Evolutionary conservation across 192 early-diverging fungal genomes (phyloP).

Genomic region (Glomus cerebriforme): DNA sequence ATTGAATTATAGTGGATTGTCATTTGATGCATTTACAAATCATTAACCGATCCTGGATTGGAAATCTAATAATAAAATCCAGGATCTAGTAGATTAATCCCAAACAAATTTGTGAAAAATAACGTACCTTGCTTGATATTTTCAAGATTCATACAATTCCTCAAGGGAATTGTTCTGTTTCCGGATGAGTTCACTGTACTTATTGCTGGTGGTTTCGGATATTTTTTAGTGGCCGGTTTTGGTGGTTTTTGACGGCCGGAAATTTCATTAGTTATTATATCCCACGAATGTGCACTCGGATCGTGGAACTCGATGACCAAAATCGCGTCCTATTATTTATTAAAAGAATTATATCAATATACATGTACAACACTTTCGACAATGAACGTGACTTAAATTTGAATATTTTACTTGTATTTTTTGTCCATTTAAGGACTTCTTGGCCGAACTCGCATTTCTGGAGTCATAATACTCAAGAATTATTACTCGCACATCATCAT

Average conservation of each 20-base stretch:
- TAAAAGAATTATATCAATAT: neutral
- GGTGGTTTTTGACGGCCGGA: neutral
- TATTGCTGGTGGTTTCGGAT: neutral
- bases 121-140: slow-evolving; percentile 2
- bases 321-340: neutral
- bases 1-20: neutral
- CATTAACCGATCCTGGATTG: too few species aligned
- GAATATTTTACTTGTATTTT: slow-evolving; percentile 37
- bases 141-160: slow-evolving; percentile 25
- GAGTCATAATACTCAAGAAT: slow-evolving; percentile 51
- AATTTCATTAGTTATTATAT: neutral
- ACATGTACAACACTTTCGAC: neutral
- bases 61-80: too few species aligned
- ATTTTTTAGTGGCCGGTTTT: neutral
- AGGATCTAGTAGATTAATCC: too few species aligned
- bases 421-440: slow-evolving; percentile 35
- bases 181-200: slow-evolving; percentile 22
- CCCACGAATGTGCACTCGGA: neutral
- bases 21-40: too few species aligned
- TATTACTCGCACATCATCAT: neutral
- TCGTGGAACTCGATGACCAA: neutral
- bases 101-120: too few species aligned
- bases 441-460: slow-evolving; percentile 42
- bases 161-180: slow-evolving; percentile 8
- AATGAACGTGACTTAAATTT: neutral